Conservation (phyloP, 2,329 filamentous ascomycete genomes). For the Epichloe glyceriae region DNA sequence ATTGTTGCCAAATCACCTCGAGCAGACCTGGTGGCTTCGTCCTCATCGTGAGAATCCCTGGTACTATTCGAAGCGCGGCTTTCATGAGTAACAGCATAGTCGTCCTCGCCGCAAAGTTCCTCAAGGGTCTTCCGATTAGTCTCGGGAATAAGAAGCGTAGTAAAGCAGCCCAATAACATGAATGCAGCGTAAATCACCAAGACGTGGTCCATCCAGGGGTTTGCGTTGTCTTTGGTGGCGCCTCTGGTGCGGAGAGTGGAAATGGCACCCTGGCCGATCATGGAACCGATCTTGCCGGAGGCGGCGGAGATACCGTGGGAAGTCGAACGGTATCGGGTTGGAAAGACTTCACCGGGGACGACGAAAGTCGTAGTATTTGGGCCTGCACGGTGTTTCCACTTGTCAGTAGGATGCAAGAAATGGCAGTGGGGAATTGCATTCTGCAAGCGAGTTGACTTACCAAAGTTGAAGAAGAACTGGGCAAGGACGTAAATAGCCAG, state of each 20-base stretch:
- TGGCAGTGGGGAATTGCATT: no score
- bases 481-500: slow-evolving; percentile 41
- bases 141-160: slow-evolving; percentile 58
- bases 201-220: slow-evolving; percentile 65
- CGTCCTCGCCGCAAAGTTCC: slow-evolving; percentile 34
- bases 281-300: slow-evolving; percentile 41
- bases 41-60: not conserved
- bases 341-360: slow-evolving; percentile 43
- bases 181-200: slow-evolving; percentile 64
- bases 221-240: slow-evolving; percentile 22
- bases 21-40: slow-evolving; percentile 2
- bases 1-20: not conserved
- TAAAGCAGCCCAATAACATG: slow-evolving; percentile 61
- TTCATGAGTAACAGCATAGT: slow-evolving; percentile 13
- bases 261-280: slow-evolving; percentile 45
- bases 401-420: not conserved
- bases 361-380: slow-evolving; percentile 46
- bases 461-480: slow-evolving; percentile 49
- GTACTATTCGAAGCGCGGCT: not conserved
- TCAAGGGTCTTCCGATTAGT: slow-evolving; percentile 65
- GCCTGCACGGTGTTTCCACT: slow-evolving; percentile 13
- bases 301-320: slow-evolving; percentile 45
- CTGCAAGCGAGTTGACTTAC: slow-evolving; percentile 7
- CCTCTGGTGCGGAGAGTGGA: slow-evolving; percentile 36
- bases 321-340: slow-evolving; percentile 42